Conservation (phyloP, 345 rosid species). For the Hibiscus trionum region DNA sequence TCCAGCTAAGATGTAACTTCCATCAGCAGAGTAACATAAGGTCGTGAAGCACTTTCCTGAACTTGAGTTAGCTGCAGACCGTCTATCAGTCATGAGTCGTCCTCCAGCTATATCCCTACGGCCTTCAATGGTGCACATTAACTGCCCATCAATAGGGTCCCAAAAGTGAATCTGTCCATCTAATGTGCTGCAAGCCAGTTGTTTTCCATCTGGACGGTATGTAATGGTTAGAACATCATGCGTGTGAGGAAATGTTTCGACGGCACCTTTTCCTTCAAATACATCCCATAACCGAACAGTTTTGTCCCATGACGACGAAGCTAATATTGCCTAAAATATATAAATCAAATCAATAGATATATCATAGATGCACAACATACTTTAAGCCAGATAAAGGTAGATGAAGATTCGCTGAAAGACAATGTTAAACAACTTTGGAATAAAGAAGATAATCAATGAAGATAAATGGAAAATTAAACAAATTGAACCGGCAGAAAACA, state of each 20-base stretch:
- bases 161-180: slow-evolving; percentile 97
- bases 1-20: slow-evolving; percentile 86
- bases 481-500: not conserved
- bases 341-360: not conserved
- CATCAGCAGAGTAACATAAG: slow-evolving; percentile 91
- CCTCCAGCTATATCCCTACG: slow-evolving; percentile 97
- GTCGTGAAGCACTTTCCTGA: slow-evolving; percentile 91
- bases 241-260: slow-evolving; percentile 79
- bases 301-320: slow-evolving; percentile 98
- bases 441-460: not conserved
- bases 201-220: slow-evolving; percentile 94
- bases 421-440: not conserved
- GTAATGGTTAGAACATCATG: slow-evolving; percentile 85
- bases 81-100: slow-evolving; percentile 79
- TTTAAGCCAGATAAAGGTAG: not conserved
- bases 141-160: slow-evolving; percentile 80
- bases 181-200: slow-evolving; percentile 80
- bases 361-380: not conserved
- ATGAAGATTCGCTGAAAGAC: not conserved
- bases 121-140: slow-evolving; percentile 94
- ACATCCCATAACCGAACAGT: slow-evolving; percentile 92
- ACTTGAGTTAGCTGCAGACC: slow-evolving; percentile 91
- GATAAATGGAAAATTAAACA: not conserved
- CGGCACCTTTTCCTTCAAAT: slow-evolving; percentile 83
- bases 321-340: slow-evolving; percentile 47